Base-by-base conservation (phyloP, 805 yeast species). In the Lipomyces japonicus region DNA sequence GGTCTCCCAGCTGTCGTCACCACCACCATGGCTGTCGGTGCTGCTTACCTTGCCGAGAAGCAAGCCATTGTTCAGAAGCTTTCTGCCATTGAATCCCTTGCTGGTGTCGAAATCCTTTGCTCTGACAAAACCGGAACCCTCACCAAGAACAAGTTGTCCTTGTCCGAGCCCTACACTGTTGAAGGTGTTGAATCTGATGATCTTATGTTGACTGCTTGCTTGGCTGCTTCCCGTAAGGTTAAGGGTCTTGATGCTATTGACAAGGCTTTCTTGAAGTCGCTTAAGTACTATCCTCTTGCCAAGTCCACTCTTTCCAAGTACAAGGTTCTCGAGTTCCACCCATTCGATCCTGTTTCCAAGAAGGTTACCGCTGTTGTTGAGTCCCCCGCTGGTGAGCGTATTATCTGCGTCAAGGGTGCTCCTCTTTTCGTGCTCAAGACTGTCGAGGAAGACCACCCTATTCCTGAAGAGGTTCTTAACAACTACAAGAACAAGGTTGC, bases 21-120 rank as follows among this genome's bases (percentile, higher is more conserved):
- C 78, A 89, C 96, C 67, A 89, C 96, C 72, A 88, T 89, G 96
- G 97, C 97, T 73, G 97, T 90, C 75, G 97, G 97, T 82, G 97
- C 96, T 72, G 96, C 96, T 70, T 87, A 89, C 84, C 78, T 89
- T 69, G 96, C 96, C 67, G 86, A 88, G 81, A 89, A 88, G 76
- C 87, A 87, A 76, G 96, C 96, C 64, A 89, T 89, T 79, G 97
- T 89, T 66, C 96, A 89, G 76, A 89, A 89, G 72, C 79, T 89
- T 68, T 86, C 95, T 72, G 96, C 96, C 63, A 89, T 89, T 76
- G 97, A 89, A 77, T 89, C 96, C 59, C 78, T 89, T 65, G 97
- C 96, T 62, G 96, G 96, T 82, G 96, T 89, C 68, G 96, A 90
- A 77, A 87, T 89, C 74, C 80, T 89, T 72, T 89, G 97, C 83